Base-by-base conservation (phyloP, 2,329 filamentous ascomycete genomes). In the Magnaporthales sp. region DNA sequence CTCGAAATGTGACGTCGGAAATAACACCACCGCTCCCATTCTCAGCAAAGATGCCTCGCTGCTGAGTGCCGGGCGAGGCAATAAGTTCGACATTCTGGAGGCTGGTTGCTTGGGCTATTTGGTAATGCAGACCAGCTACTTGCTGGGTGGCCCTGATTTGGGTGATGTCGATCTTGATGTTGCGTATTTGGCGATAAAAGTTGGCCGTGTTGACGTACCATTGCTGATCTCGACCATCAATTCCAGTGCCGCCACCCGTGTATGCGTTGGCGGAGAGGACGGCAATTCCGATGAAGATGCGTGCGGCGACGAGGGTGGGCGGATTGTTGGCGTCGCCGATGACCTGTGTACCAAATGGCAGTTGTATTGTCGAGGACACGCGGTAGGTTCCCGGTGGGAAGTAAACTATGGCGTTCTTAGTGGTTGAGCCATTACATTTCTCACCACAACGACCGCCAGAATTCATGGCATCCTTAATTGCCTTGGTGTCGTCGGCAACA, bases 41-140 rank as follows among this genome's bases (percentile, higher is more conserved):
- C 73, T 88, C 86, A 7, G 68, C 84, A 74, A 8, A 38, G 13
- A 38, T 38, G 32, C 32, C 32, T 1, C n/a, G n/a, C n/a, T n/a
- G n/a, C 4, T 27, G 5, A 30, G 60, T n/a, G 11, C 74, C 83
- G 77, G 71, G 76, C 74, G 75, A 81, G 82, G 88, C 84, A 69
- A 81, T 76, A 72, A 89, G 86, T 61, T 83, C 77, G 65, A 88
- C 80, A 76, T 89, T 89, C 72, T 89, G 85, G 11, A 89, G 78
- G 64, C 65, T 67, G 2, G 69, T 70, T 5, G 69, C 69, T 66
- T 71, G 68, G 0, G 68, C 68, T 4, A 70, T 62, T 66, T 70
- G 67, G 24, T 67, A 70, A 61, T 71, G 69, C 10, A 70, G 46
- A 24, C 65, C 61, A 8, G 67, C 46, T 8, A 10, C 6, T 4